These are phyloP conservation scores for Kazachstania sp. DNA, from an alignment of 1,139 yeast species.

Conservation along the genomic window DNA sequence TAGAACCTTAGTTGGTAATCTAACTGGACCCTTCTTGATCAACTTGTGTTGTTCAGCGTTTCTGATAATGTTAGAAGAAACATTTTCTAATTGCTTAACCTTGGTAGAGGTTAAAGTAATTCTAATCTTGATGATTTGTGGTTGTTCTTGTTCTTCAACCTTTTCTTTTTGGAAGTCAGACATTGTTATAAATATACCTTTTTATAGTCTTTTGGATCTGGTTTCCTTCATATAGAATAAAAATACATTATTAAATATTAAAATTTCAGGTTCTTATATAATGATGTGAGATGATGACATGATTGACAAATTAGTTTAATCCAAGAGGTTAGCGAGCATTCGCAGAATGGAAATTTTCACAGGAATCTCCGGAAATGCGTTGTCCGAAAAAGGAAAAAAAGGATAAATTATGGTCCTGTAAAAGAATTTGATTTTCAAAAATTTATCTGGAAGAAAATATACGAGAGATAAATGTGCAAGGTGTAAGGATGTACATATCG, in stretches of 20 bases:
- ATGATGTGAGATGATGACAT: too few species aligned
- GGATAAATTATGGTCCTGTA: too few species aligned
- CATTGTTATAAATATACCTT: conserved; percentile 45
- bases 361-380: too few species aligned
- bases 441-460: too few species aligned
- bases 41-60: conserved; percentile 79
- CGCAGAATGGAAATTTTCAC: too few species aligned
- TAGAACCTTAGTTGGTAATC: conserved; percentile 99
- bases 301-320: too few species aligned
- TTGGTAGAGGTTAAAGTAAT: conserved; percentile 98
- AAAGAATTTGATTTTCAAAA: too few species aligned
- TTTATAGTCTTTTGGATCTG: conserved; percentile 17
- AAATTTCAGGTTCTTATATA: not conserved
- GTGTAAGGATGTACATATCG: too few species aligned
- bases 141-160: conserved; percentile 70
- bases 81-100: conserved; percentile 96
- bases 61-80: conserved; percentile 77
- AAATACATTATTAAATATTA: not conserved
- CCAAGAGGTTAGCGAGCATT: too few species aligned
- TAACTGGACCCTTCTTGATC: conserved; percentile 96
- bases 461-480: too few species aligned
- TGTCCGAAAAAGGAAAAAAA: too few species aligned
- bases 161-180: conserved; percentile 83
- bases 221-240: not conserved
- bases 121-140: conserved; percentile 94